Conservation (phyloP, 1,284 basidiomycete species). For the Inonotus obliquus region DNA sequence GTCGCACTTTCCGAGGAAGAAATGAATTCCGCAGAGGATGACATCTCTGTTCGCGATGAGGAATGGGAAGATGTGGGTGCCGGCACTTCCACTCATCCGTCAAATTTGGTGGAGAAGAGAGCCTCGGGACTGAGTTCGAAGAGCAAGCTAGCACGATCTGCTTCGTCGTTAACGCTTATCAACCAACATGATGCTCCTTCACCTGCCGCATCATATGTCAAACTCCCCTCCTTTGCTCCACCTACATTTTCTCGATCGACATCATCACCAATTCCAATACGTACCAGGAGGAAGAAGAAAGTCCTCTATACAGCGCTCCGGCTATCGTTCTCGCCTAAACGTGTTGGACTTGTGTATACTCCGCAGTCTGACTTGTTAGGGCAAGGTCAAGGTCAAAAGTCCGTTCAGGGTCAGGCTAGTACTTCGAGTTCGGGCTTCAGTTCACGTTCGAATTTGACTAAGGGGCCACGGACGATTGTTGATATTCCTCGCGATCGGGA, state of each 20-base stretch:
- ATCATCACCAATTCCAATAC: background rate
- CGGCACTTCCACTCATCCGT: constrained; percentile 6
- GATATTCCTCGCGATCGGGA: constrained; percentile 17
- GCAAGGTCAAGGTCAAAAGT: background rate
- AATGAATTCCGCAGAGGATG: background rate
- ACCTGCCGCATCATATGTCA: background rate
- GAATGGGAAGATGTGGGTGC: background rate
- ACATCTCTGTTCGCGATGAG: background rate
- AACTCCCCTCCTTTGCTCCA: constrained; percentile 8
- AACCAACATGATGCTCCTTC: background rate
- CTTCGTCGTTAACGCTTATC: background rate
- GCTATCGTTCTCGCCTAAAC: constrained; percentile 4
- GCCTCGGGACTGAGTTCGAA: constrained; percentile 10
- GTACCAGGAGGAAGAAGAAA: background rate
- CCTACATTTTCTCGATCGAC: background rate
- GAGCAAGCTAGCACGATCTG: background rate
- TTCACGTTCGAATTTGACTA: no score
- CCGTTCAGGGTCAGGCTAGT: background rate
- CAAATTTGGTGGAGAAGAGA: constrained; percentile 15
- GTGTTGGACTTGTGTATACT: constrained; percentile 17
- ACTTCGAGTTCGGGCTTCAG: background rate
- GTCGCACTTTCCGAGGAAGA: background rate
- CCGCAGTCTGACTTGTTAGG: background rate
- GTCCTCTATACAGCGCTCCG: constrained; percentile 4
- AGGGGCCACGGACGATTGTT: constrained; percentile 14